Percentiles rank a stretch among this genome's conserved stretches.
Conservation (phyloP, 2,329 filamentous ascomycete genomes). For the Alternaria angustiovoidea region DNA sequence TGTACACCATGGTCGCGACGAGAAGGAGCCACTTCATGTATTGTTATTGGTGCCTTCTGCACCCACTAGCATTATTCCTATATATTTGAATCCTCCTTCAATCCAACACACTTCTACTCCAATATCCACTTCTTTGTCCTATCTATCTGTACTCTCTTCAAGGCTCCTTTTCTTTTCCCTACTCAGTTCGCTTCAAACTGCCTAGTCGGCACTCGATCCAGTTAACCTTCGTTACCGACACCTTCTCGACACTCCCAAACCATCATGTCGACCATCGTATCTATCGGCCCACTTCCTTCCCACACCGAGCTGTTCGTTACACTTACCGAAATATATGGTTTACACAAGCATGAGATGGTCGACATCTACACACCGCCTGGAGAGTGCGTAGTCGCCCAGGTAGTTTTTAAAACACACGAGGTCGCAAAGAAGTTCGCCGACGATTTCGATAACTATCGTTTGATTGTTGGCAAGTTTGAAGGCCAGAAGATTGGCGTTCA, state of each 20-base stretch:
- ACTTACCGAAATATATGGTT: neutral
- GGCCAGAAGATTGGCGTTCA: neutral
- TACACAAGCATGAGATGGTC: neutral
- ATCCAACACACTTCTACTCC: no score
- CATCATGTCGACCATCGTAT: neutral
- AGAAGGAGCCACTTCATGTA: no score
- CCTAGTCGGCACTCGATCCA: no score
- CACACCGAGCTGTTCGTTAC: neutral
- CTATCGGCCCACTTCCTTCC: neutral
- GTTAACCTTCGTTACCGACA: fast-evolving
- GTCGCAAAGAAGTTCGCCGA: neutral
- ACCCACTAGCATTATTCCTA: no score
- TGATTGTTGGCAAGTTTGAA: no score
- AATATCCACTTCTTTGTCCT: neutral
- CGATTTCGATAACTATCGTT: neutral
- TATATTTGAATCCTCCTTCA: no score
- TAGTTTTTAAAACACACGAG: neutral
- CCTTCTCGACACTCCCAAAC: neutral
- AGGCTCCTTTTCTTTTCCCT: no score
- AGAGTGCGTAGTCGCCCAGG: neutral
- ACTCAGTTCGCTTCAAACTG: neutral
- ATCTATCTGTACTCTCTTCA: neutral
- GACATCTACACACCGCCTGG: neutral
- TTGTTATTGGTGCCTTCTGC: no score
- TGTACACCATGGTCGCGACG: no score